These are phyloP conservation scores for Mycena albidolilacea DNA, from an alignment of 768 basidiomycete genomes.

Conservation along the genomic window DNA sequence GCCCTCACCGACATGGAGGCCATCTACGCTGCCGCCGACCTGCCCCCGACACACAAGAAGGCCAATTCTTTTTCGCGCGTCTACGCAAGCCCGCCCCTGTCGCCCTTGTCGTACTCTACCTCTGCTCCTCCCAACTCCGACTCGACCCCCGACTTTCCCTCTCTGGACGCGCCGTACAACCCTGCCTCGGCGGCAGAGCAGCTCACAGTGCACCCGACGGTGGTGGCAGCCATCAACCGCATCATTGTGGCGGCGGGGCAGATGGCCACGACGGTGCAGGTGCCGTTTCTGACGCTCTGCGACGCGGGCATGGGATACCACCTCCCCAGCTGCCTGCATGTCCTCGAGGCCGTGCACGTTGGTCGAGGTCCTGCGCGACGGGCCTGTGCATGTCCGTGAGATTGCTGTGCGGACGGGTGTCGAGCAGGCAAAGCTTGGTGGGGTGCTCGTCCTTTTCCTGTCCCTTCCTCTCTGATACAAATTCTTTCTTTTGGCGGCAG, in stretches of 20 bases:
- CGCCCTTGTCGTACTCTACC: conserved; percentile 39
- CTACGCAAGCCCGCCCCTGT: conserved; percentile 41
- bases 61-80: conserved; percentile 23
- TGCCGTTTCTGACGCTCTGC: conserved; percentile 79
- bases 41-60: background rate
- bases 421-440: conserved; percentile 68
- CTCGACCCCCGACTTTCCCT: conserved; percentile 58
- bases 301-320: conserved; percentile 85
- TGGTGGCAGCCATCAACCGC: conserved; percentile 70
- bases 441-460: conserved; percentile 11
- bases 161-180: conserved; percentile 64
- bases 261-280: conserved; percentile 73
- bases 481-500: conserved; percentile 56
- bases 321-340: conserved; percentile 81
- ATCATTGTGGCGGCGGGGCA: conserved; percentile 82
- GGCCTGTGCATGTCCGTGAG: conserved; percentile 64
- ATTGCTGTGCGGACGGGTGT: conserved; percentile 63
- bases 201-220: conserved; percentile 72
- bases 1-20: conserved; percentile 79
- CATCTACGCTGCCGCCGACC: conserved; percentile 57
- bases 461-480: background rate
- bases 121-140: conserved; percentile 29
- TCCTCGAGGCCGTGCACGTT: conserved; percentile 80
- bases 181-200: conserved; percentile 64
- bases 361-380: conserved; percentile 80